These are phyloP conservation scores for Abortiporus biennis DNA, from an alignment of 1,284 basidiomycete genomes.

Conservation along the genomic window DNA sequence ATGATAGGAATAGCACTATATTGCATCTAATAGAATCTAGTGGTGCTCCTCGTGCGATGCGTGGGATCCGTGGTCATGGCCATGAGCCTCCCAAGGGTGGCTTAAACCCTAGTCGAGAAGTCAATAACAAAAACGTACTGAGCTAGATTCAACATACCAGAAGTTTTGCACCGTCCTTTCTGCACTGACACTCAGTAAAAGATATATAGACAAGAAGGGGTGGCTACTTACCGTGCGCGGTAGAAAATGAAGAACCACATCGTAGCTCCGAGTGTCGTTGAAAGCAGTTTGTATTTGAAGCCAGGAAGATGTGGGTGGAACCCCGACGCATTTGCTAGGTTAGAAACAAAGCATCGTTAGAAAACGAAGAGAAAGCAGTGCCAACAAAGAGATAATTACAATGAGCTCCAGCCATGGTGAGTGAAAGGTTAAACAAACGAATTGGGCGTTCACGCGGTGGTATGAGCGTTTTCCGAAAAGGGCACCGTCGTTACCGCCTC, in stretches of 20 bases:
- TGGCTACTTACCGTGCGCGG: slow-evolving; percentile 71
- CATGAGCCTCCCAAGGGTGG: slow-evolving; percentile 55
- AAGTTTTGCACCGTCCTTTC: slow-evolving; percentile 71
- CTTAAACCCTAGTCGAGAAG: slow-evolving; percentile 35
- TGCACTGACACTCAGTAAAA: slow-evolving; percentile 21
- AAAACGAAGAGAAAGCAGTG: slow-evolving; percentile 2
- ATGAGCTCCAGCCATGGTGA: slow-evolving; percentile 30
- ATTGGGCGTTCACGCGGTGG: too few species aligned
- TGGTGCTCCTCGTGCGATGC: slow-evolving; percentile 34
- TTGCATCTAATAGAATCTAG: slow-evolving; percentile 24
- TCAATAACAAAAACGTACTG: slow-evolving; percentile 10
- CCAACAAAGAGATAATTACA: slow-evolving; percentile 15
- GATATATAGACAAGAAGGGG: slow-evolving; percentile 3
- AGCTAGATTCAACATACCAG: slow-evolving; percentile 36
- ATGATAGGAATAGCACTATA: slow-evolving; percentile 8
- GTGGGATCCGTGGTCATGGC: slow-evolving; percentile 44
- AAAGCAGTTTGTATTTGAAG: slow-evolving; percentile 69
- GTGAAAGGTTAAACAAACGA: too few species aligned
- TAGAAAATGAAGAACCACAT: slow-evolving; percentile 99
- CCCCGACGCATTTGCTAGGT: slow-evolving; percentile 53
- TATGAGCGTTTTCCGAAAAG: too few species aligned
- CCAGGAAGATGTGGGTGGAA: slow-evolving; percentile 84
- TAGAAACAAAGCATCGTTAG: slow-evolving; percentile 14
- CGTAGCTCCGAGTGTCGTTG: slow-evolving; percentile 81
- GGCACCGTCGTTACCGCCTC: too few species aligned